Base-by-base conservation (phyloP, 768 basidiomycete species). In the Lentinula raphanica region DNA sequence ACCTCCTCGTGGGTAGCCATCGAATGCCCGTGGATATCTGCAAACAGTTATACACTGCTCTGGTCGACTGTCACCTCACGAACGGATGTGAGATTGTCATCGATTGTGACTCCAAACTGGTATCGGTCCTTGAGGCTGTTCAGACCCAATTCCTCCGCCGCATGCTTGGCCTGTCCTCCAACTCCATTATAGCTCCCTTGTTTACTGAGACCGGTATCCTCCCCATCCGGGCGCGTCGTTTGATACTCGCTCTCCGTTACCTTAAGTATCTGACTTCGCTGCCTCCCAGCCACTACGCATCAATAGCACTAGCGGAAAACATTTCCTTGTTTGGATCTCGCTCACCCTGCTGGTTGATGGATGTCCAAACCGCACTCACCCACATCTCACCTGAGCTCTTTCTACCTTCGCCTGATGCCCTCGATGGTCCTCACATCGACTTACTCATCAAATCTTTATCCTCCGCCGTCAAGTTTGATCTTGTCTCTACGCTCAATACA, bases 91-190 rank as follows among this genome's bases (percentile, higher is more conserved):
- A 60, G 15, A 32, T 63, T 17, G 23, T 36, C 3, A 49, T 56
- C 1, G 63, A 65, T 50, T 50, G 60, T 2, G 54, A 58, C 36
- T n/a, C n/a, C n/a, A 3, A 17, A 12, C 12, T 11, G 12, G 49
- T 50, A 12, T 9, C 5, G 15, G 9, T 27, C 51, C 69, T 71
- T 21, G 82, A 84, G 28, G 82, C 76, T 6, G 58, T 61, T 74
- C 72, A 55, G 78, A n/a, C 80, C n/a, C 73, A 75, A 75, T 78
- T 78, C 42, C 46, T 65, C 21, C 61, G 64, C 8, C 60, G 62
- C 1, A 15, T 63, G 1, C 64, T 69, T 0, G 59, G 62, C 2
- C 48, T 66, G 1, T 56, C 56, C 7, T 6, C 21, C 7, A 49
- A 35, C 6, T 61, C 61, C 3, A 50, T 55, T 17, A 15, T 55